These are phyloP conservation scores for Lunularia cruciata DNA, from an alignment of 225 moss, liverwort and hornwort genomes.

Conservation along the genomic window DNA sequence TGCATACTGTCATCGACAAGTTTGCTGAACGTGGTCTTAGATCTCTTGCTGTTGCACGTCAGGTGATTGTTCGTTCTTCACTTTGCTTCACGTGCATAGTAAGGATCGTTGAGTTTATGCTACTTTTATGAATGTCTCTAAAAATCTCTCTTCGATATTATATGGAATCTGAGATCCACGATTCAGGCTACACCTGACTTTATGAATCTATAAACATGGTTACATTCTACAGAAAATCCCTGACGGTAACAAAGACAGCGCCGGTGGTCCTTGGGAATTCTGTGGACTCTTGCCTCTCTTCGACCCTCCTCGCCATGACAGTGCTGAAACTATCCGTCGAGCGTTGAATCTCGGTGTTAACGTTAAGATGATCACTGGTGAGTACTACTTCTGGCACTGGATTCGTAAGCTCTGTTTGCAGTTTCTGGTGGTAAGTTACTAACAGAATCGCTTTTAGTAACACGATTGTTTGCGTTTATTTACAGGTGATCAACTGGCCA, in stretches of 20 bases:
- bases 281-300: conserved; percentile 27
- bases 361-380: conserved; percentile 33
- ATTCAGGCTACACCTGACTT: too few relatives aligned
- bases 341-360: conserved; percentile 25
- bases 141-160: too few relatives aligned
- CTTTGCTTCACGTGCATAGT: too few relatives aligned
- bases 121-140: too few relatives aligned
- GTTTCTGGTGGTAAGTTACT: too few relatives aligned
- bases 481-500: conserved; percentile 42
- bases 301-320: conserved; percentile 31
- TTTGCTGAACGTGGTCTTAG: conserved; percentile 36
- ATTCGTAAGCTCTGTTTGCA: not conserved
- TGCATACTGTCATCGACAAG: conserved; percentile 32
- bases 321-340: conserved; percentile 30
- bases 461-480: not conserved
- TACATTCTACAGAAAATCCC: conserved; percentile 18
- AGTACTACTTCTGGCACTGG: too few relatives aligned
- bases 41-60: conserved; percentile 36
- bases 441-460: not conserved
- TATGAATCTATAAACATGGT: too few relatives aligned
- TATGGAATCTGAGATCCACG: too few relatives aligned
- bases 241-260: conserved; percentile 18
- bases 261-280: conserved; percentile 25
- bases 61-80: conserved; percentile 14
- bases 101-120: too few relatives aligned